Percentiles rank a stretch among this genome's conserved stretches.
These are phyloP conservation scores for Rhizodiscina lignyota DNA, from an alignment of 495 filamentous ascomycete genomes.

Conservation along the genomic window DNA sequence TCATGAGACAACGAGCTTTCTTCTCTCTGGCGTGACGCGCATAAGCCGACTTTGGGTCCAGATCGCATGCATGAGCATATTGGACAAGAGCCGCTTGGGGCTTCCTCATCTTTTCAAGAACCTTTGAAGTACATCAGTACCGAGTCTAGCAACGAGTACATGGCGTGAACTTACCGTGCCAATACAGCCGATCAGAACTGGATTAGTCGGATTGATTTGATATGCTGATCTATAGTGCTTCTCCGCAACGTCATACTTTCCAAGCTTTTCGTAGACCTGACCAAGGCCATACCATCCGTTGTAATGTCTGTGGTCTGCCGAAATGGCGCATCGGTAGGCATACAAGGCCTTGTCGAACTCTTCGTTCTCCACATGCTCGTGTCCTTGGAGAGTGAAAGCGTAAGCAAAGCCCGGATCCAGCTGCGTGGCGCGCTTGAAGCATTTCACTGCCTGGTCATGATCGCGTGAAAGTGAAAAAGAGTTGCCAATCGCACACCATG, in stretches of 20 bases:
- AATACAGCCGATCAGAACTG: slow-evolving; percentile 79
- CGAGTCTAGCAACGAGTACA: slow-evolving; percentile 1
- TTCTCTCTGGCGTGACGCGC: slow-evolving; percentile 55
- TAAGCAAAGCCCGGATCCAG: slow-evolving; percentile 85
- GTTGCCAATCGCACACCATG: slow-evolving; percentile 92
- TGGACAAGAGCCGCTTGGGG: slow-evolving; percentile 57
- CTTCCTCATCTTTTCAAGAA: slow-evolving; percentile 75
- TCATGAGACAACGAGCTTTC: slow-evolving; percentile 76
- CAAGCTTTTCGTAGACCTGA: slow-evolving; percentile 83
- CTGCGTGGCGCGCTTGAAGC: slow-evolving; percentile 89
- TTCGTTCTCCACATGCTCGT: slow-evolving; percentile 92
- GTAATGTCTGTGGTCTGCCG: slow-evolving; percentile 78
- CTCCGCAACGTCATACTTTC: slow-evolving; percentile 79
- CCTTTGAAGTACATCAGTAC: too few species aligned
- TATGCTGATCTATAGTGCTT: slow-evolving; percentile 78
- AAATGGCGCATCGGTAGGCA: slow-evolving; percentile 67
- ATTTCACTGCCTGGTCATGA: slow-evolving; percentile 84
- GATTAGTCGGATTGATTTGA: slow-evolving; percentile 78
- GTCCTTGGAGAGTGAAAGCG: slow-evolving; percentile 85
- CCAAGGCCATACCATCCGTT: slow-evolving; percentile 96
- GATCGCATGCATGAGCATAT: slow-evolving; percentile 60
- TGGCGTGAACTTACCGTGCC: slow-evolving; percentile 45
- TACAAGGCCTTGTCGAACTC: slow-evolving; percentile 88
- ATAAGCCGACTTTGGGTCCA: slow-evolving; percentile 59
- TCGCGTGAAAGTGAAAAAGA: slow-evolving; percentile 90